Evolutionary conservation across 257 asterid genomes (phyloP).

Genomic region (Jasminum sambac): DNA sequence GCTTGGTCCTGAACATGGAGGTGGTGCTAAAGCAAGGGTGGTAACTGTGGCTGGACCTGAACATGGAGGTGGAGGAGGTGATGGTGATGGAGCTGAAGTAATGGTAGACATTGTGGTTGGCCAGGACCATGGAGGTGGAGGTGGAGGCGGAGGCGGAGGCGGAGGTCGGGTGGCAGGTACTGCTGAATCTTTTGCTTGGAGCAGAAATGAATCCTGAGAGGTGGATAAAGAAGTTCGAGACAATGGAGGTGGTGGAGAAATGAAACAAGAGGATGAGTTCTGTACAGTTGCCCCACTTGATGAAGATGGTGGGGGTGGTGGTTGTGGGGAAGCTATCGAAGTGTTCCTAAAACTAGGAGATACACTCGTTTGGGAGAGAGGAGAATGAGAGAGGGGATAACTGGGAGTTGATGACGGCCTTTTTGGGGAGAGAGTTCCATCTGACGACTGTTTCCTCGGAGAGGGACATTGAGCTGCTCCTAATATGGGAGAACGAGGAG

Average conservation of each 20-base stretch:
- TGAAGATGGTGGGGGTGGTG: conserved; percentile 31
- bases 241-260: conserved; percentile 21
- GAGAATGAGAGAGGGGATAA: conserved; percentile 21
- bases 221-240: conserved; percentile 1
- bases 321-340: conserved; percentile 3
- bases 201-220: conserved; percentile 14
- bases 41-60: background rate
- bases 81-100: background rate
- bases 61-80: background rate
- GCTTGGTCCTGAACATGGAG: background rate
- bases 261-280: conserved; percentile 6
- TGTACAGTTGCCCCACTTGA: conserved; percentile 17
- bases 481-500: conserved; percentile 17
- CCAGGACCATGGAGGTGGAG: conserved; percentile 29
- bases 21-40: background rate
- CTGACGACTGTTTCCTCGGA: background rate
- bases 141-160: conserved; percentile 27
- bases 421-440: background rate
- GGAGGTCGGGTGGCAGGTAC: conserved; percentile 28
- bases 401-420: background rate
- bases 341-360: background rate
- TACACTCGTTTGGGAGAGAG: conserved; percentile 2
- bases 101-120: conserved; percentile 14
- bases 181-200: conserved; percentile 11
- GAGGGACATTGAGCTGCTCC: background rate